Base-by-base conservation (phyloP, 2,329 filamentous ascomycete genomes). In the Talaromyces sp. region DNA sequence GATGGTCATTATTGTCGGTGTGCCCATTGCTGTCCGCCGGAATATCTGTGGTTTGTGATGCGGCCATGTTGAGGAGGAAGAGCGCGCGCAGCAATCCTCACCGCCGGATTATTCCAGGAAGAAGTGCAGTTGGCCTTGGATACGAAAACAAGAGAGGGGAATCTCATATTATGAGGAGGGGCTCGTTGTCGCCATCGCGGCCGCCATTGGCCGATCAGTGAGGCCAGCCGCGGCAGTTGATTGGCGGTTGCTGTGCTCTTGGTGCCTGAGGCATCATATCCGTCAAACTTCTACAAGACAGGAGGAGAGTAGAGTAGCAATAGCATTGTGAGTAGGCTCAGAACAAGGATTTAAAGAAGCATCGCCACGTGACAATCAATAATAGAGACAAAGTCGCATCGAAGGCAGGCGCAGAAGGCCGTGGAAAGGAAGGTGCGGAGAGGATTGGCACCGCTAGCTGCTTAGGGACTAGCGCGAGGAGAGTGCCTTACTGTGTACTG, bases 1-100 rank as follows among this genome's bases (percentile, higher is more conserved):
- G 79, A 58, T 83, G 79, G 65, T 86, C 84, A 68, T 76, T 77
- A 68, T 76, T 77, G 66, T 74, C 63, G 41, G 63, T 65, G 48
- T 48, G 43, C n/a, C 53, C 54, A 24, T 52, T 56, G 29, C 27
- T 24, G 14, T 43, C 46, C 19, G 61, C 56, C 4, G 48, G 56
- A 60, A 58, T 48, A 61, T 64, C 32, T 65, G 46, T 53, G 24
- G 50, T 43, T 26, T 54, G 24, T 31, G 41, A n/a, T 27, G 58
- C 62, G 21, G 61, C 52, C 72, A 73, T 74, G 60, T 59, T 68
- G 65, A 50, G 56, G 59, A 50, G 41, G 7, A 2, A n/a, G 17
- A n/a, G 41, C 17, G 48, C 21, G 14, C 48, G 7, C 48, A 26
- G 48, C 17, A 19, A 10, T 46, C 19, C 35, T 38, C 9, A 19